Evolutionary conservation across 2,329 filamentous ascomycete genomes (phyloP).

Genomic region (Sarocladium brachiariae): DNA sequence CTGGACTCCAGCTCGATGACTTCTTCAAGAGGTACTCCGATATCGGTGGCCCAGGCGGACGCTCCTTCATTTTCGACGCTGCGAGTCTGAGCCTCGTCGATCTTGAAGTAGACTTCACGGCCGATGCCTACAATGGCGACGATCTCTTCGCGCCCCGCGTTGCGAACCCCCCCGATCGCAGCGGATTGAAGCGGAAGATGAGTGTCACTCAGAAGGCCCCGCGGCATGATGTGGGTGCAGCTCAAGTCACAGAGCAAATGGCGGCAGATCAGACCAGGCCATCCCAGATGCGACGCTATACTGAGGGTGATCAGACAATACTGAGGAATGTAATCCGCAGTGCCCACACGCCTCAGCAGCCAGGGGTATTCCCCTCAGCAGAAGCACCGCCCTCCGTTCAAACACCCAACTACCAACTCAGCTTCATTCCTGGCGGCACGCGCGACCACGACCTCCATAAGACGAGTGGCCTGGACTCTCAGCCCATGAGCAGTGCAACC

Average conservation of each 20-base stretch:
- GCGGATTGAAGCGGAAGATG: constrained; percentile 44
- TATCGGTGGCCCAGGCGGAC: constrained; percentile 50
- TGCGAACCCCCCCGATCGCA: constrained; percentile 23
- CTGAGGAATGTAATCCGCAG: neutral
- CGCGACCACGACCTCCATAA: neutral
- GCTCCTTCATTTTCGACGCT: constrained; percentile 60
- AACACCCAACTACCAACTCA: constrained; percentile 27
- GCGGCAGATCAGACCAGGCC: constrained; percentile 13
- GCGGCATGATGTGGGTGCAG: constrained; percentile 31
- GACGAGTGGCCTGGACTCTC: neutral
- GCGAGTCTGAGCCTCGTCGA: constrained; percentile 68
- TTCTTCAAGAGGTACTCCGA: constrained; percentile 76
- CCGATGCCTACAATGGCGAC: constrained; percentile 46
- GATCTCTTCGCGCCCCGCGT: constrained; percentile 39
- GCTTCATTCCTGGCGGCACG: constrained; percentile 26
- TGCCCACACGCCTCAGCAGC: neutral
- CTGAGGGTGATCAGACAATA: neutral
- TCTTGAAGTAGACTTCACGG: constrained; percentile 51
- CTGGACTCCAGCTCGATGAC: constrained; percentile 78
- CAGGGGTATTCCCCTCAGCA: neutral
- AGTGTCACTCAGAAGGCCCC: constrained; percentile 31
- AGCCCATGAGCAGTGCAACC: neutral
- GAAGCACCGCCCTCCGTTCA: constrained; percentile 10
- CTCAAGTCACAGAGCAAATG: constrained; percentile 9
- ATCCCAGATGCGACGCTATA: constrained; percentile 16